These are phyloP conservation scores for Euphorbia celastroides DNA, from an alignment of 441 rosid genomes.

Conservation along the genomic window DNA sequence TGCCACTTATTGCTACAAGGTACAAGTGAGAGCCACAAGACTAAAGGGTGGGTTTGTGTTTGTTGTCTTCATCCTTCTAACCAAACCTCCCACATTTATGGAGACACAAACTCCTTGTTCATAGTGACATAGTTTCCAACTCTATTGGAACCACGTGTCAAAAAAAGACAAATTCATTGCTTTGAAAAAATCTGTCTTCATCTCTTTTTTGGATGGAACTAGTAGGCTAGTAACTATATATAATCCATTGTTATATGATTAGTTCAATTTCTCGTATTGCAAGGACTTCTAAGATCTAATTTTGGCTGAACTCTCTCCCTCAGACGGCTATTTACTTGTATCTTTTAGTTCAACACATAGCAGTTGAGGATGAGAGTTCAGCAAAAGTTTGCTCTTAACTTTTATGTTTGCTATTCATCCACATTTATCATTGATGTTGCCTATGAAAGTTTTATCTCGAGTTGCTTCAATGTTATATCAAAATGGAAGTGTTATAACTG, in stretches of 20 bases:
- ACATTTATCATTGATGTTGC: too few relatives aligned
- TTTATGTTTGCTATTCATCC: background rate
- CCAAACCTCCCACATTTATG: background rate
- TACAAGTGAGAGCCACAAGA: too few relatives aligned
- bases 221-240: too few relatives aligned
- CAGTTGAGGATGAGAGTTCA: conserved; percentile 22
- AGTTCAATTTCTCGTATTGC: too few relatives aligned
- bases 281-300: conserved; percentile 18
- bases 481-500: too few relatives aligned
- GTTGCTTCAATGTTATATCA: too few relatives aligned
- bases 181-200: background rate
- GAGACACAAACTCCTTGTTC: background rate
- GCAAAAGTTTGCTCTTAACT: conserved; percentile 19
- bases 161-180: background rate
- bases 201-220: too few relatives aligned
- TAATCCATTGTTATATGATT: too few relatives aligned
- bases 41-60: background rate
- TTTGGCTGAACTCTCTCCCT: conserved; percentile 39
- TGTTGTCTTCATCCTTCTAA: conserved; percentile 2
- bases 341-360: conserved; percentile 14
- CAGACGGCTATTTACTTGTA: conserved; percentile 29
- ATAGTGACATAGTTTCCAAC: background rate
- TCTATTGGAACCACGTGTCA: background rate
- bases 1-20: too few relatives aligned
- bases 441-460: too few relatives aligned